Percentiles rank a stretch among this genome's conserved stretches.
phyloP scores from a whole-genome alignment of 805 yeast species.

The Ogataea haglerorum region DNA sequence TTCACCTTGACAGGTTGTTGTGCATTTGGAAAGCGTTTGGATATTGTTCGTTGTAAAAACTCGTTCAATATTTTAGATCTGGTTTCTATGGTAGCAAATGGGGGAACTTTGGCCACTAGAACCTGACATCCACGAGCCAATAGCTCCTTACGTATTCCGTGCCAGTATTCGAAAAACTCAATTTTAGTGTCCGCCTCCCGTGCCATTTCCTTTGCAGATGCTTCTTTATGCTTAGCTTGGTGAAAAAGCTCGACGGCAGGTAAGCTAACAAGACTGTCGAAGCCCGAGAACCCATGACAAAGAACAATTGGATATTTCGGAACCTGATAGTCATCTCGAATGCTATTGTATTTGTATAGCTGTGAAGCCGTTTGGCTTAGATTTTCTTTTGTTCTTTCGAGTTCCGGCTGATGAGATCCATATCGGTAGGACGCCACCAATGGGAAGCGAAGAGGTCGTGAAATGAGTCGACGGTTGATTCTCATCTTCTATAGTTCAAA shows the following conservation, averaged over 20 bases:
- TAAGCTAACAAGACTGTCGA: constrained; percentile 53
- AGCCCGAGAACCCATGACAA: constrained; percentile 87
- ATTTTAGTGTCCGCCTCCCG: constrained; percentile 28
- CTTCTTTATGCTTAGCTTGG: background rate
- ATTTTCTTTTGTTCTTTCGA: constrained; percentile 12
- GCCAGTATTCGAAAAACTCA: constrained; percentile 68
- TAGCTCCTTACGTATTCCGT: constrained; percentile 66
- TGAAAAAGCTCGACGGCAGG: constrained; percentile 20
- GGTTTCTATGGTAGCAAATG: constrained; percentile 70
- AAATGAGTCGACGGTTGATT: too few relatives aligned
- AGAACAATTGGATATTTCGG: constrained; percentile 74
- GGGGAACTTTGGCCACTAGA: constrained; percentile 73
- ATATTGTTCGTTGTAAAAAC: constrained; percentile 39
- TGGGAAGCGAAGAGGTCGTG: too few relatives aligned
- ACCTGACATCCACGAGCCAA: constrained; percentile 63
- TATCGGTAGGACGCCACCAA: too few relatives aligned
- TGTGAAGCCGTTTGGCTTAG: constrained; percentile 24
- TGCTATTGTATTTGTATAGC: constrained; percentile 30
- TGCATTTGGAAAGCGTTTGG: constrained; percentile 23
- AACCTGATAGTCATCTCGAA: constrained; percentile 44
- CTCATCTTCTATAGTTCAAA: too few relatives aligned
- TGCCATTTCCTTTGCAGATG: constrained; percentile 3
- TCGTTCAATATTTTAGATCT: constrained; percentile 58
- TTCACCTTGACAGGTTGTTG: constrained; percentile 52
- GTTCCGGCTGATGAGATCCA: constrained; percentile 5